Evolutionary conservation across 257 asterid species (phyloP), one percentile per base, ranked within the genome.

Genomic region (Jaltomata sinuosa): DNA sequence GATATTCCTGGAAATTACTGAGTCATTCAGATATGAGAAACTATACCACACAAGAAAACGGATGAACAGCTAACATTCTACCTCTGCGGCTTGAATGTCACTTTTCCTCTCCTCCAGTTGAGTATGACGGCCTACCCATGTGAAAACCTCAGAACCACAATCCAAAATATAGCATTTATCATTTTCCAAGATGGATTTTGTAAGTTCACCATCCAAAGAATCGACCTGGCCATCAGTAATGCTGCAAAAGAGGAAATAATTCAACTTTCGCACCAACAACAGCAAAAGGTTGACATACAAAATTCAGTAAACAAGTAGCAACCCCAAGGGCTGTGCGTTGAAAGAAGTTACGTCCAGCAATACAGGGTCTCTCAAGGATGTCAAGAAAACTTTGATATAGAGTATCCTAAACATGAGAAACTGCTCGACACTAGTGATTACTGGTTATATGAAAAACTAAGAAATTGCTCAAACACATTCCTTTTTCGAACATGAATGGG

Each of bases 51-150:
- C 19, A 18, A 76, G 74, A 68, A 85, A 61, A 32, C 21, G 45
- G 27, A 42, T 47, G 31, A 19, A 57, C 81, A 11, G 64, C 61
- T 62, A 59, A 57, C 82, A 42, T 74, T 55, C 71, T 83, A 94
- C 99, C 98, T 97, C 99, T 64, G 94, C 95, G 88, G 92, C 91
- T 91, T 90, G 92, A 82, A 89, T 93, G 61, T 97, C 97, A 57
- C 93, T 81, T 88, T 97, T 97, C 89, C 99, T 91, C 90, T 95
- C 98, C 84, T 97, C 99, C 79, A 97, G 92, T 90, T 93, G 98
- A 81, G 98, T 97, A 54, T 94, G 93, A 59, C 99, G 98, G 84
- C 98, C 99, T 89, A 97, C 90, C 99, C 99, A 95, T 80, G 91
- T 96, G 92, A 91, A 97, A 38, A 95, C 85, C 91, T 95, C 98